Percentiles rank a stretch among this genome's conserved stretches.
Conservation (phyloP, 2,329 filamentous ascomycete species). For the Ophiostoma ulmi region DNA sequence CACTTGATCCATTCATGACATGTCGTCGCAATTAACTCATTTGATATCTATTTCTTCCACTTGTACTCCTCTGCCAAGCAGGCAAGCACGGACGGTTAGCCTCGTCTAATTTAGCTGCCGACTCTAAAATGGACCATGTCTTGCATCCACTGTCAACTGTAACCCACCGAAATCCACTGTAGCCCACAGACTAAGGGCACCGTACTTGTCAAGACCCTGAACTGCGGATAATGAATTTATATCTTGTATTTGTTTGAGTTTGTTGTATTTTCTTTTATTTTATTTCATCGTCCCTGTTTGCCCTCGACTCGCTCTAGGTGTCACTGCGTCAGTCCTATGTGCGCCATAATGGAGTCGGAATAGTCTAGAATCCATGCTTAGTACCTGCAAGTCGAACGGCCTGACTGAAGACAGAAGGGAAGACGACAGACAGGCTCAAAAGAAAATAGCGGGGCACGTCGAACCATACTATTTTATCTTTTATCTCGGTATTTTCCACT, state of each 20-base stretch:
- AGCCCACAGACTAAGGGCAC: neutral
- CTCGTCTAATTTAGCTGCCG: conserved; percentile 8
- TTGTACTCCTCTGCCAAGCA: neutral
- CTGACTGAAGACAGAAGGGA: too few relatives aligned
- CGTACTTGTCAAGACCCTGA: neutral
- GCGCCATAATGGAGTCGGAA: too few relatives aligned
- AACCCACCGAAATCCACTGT: neutral
- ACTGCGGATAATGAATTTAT: neutral
- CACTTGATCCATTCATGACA: neutral
- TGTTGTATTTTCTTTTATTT: too few relatives aligned
- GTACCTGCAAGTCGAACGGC: too few relatives aligned
- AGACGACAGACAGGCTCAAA: neutral
- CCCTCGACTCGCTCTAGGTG: too few relatives aligned
- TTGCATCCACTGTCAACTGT: neutral
- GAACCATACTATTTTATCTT: neutral
- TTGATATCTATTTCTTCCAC: neutral
- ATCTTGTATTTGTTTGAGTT: too few relatives aligned
- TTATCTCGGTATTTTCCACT: too few relatives aligned
- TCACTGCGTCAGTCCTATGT: too few relatives aligned
- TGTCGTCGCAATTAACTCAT: neutral
- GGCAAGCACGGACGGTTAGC: neutral
- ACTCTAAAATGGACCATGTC: neutral
- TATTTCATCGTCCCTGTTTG: too few relatives aligned
- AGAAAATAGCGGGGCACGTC: neutral
- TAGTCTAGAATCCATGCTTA: too few relatives aligned